Evolutionary conservation across 2,329 filamentous ascomycete genomes (phyloP), one percentile per base, ranked within the genome.

Genomic region (Colletotrichum falcatum): DNA sequence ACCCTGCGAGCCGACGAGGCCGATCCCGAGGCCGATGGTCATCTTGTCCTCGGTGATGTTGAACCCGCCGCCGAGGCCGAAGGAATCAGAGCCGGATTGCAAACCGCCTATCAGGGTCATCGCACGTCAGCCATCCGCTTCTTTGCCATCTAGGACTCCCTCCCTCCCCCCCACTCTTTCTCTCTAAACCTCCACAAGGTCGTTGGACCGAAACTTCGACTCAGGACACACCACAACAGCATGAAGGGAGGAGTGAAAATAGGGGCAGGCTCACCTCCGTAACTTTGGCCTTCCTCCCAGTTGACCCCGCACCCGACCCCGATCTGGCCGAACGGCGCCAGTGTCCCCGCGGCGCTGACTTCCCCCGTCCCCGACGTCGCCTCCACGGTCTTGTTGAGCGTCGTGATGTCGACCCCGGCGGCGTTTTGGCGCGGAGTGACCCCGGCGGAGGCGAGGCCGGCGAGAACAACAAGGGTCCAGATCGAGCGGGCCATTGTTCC

Each of bases 41-140:
- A 70, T 70, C 28, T n/a, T 67, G 28, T 68, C 65, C 53, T 70
- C 51, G 44, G 64, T 70, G 20, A 70, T 63, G 9, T 64, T 67
- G 64, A 70, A 67, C 5, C 68, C 68, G 16, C 68, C 68, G 3
- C 68, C 68, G 20, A 70, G 68, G 9, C 68, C 68, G 26, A 70
- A 70, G 23, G 68, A 46, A 23, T 70, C 68, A 2, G 68, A 70
- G 11, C 68, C 68, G 35, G 68, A 54, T 37, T 70, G 68, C 44
- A 70, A 30, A 0, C 68, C 68, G 14, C 68, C 68, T 67, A 2
- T 9, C 9, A 23, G 5, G 11, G 11, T 14, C 8, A 51, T 11
- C n/a, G 5, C 16, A 11, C 46, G 46, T 53, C 12, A 53, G 48
- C 1, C 20, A 26, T 4, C 35, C 6, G 46, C 12, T 30, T n/a